Evolutionary conservation across 2,329 filamentous ascomycete species (phyloP), one percentile per base, ranked within the genome.

Genomic region (Paraphoma chrysanthemicola): DNA sequence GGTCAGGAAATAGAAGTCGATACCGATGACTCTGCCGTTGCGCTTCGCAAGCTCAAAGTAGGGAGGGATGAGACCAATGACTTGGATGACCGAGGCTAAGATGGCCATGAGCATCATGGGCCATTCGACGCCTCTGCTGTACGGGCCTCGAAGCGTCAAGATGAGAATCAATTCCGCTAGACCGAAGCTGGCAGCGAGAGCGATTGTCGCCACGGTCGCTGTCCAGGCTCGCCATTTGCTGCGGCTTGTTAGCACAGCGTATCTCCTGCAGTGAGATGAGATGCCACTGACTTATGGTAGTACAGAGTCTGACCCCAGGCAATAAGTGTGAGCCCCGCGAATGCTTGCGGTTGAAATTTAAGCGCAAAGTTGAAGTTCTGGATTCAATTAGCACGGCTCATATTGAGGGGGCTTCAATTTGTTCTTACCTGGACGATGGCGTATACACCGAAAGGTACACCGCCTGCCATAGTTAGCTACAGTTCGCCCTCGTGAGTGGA

Each of bases 21-120:
- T 83, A 0, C 87, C 87, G 30, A 88, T 79, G 2, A 89, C 86
- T 23, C 86, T 79, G 0, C 87, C 87, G 48, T 81, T 79, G 11
- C 86, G 78, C 69, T 88, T 88, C 77, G 83, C 87, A 1, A 88
- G 76, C 68, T 89, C 87, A 53, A 82, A 82, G 62, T 88, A 89
- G 0, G 86, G 86, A 1, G 86, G 84, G 4, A 90, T 64, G 10
- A 89, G 73, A 0, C 87, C 87, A 1, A 77, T 69, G 2, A 81
- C 81, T 6, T 89, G 79, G 6, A 89, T 77, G 9, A 88, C 75
- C 2, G 85, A 81, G 1, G 86, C 86, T 29, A 86, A 69, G 23
- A 88, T 79, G 6, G 87, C 87, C 44, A 89, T 79, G 3, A 86
- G 74, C 29, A 84, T 73, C 51, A 85, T 79, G 0, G 86, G 85